Evolutionary conservation across 148 eudicot genomes (phyloP), one percentile per base, ranked within the genome.

Genomic region (Hydrangea macrophylla): DNA sequence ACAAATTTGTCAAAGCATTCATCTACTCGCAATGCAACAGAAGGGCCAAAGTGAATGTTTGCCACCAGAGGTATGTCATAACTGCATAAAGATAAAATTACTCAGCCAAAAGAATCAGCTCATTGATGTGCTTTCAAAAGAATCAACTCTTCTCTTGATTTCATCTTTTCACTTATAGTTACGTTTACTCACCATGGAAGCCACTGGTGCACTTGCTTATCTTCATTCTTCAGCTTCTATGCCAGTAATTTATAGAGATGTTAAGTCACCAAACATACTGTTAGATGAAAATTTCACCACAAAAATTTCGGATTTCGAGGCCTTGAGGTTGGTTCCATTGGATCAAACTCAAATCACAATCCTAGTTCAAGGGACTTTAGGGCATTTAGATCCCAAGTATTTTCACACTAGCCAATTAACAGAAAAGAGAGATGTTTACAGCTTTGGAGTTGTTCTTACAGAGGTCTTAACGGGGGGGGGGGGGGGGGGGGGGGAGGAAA

Each of bases 1-100:
- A 75, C 98, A 95, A 67, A 94, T 94, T 93, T 94, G 20, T 94
- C 98, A 67, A 94, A 94, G 78, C 97, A 94, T 84, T 94, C 98
- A 50, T 96, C 87, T 70, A 94, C 96, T 53, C 98, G 85, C 86
- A 94, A 26, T 45, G 98, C 98, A 72, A 94, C 80, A 27, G 97
- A 73, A 70, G 98, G 98, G 42, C 97, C 98, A 81, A 94, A 94
- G 77, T 94, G 98, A 76, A 90, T 90, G 78, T 94, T 97, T 31
- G 98, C 98, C 64, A 90, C 98, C 55, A 90, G 84, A 68, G 98
- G 98, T 71, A 94, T 94, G 73, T 83, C 84, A 74, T 90, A 94
- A 83, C 98, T 94, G 89, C 86, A 77, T 12, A 39, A 56, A 50
- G 11, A 27, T 39, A 63, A 40, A 59, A 65, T 23, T 26, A 58